These are phyloP conservation scores for Hydnum rufescens DNA, from an alignment of 768 basidiomycete species.

Conservation along the genomic window DNA sequence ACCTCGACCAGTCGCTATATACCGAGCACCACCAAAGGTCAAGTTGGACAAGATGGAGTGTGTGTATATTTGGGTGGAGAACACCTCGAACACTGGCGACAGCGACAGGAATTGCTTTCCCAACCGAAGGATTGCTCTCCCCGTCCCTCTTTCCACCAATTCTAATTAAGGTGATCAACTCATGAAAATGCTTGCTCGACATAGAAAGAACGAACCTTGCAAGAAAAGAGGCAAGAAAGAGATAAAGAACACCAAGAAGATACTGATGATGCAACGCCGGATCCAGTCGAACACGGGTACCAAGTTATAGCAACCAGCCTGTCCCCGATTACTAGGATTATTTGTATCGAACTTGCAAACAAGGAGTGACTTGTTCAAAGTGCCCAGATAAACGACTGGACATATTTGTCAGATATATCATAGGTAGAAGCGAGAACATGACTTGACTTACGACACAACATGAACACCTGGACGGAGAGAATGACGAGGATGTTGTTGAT, in stretches of 20 bases:
- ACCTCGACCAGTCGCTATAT: slow-evolving; percentile 97
- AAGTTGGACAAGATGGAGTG: slow-evolving; percentile 94
- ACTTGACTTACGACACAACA: slow-evolving; percentile 62
- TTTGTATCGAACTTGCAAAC: slow-evolving; percentile 62
- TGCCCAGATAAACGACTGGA: slow-evolving; percentile 85
- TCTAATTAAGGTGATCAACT: slow-evolving; percentile 29
- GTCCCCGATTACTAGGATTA: slow-evolving; percentile 56
- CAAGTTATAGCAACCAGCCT: slow-evolving; percentile 86
- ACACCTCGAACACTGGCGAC: slow-evolving; percentile 93
- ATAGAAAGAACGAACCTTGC: slow-evolving; percentile 38
- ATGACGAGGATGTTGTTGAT: slow-evolving; percentile 99
- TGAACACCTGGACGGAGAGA: slow-evolving; percentile 86
- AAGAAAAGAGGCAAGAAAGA: slow-evolving; percentile 87
- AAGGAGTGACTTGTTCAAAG: slow-evolving; percentile 58
- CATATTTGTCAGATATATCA: slow-evolving; percentile 10
- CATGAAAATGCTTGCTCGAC: background rate
- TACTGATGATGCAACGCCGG: slow-evolving; percentile 86
- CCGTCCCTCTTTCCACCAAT: slow-evolving; percentile 86
- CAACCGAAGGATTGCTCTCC: slow-evolving; percentile 76
- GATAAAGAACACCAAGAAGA: slow-evolving; percentile 97
- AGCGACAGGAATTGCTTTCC: slow-evolving; percentile 87
- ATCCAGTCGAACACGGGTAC: slow-evolving; percentile 92
- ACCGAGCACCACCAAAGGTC: slow-evolving; percentile 94
- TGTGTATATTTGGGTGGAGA: slow-evolving; percentile 94
- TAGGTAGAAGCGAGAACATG: background rate